These are phyloP conservation scores for Dujonia santamariae DNA, from an alignment of 1,139 yeast genomes.

Conservation along the genomic window DNA sequence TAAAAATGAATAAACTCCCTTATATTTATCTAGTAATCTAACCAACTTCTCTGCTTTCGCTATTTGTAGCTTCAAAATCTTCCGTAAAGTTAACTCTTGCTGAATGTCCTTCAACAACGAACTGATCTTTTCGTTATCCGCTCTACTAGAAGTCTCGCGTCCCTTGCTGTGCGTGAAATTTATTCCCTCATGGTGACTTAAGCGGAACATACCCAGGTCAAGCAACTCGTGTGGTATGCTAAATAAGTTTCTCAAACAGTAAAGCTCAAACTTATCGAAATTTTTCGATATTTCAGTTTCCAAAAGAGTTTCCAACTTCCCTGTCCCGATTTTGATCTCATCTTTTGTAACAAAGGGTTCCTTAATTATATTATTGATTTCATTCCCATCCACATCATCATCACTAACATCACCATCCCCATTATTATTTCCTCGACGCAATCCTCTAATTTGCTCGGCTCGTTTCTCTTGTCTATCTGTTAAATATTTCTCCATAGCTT, in stretches of 20 bases:
- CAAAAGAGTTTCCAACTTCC: slow-evolving; percentile 71
- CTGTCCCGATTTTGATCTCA: slow-evolving; percentile 76
- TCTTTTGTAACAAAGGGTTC: slow-evolving; percentile 18
- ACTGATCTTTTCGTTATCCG: slow-evolving; percentile 35
- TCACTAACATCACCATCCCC: slow-evolving; percentile 20
- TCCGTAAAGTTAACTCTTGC: slow-evolving; percentile 43
- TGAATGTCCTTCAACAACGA: slow-evolving; percentile 41
- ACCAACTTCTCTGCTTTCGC: slow-evolving; percentile 35
- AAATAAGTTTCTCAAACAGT: slow-evolving; percentile 73
- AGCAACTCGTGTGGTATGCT: slow-evolving; percentile 69
- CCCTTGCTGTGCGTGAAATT: slow-evolving; percentile 20
- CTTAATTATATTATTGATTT: slow-evolving; percentile 8
- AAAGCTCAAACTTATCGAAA: slow-evolving; percentile 84
- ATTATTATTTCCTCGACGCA: slow-evolving; percentile 7
- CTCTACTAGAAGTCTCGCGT: slow-evolving; percentile 9
- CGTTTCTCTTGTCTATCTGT: slow-evolving; percentile 20
- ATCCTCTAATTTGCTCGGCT: slow-evolving; percentile 6
- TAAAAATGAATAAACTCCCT: slow-evolving; percentile 28
- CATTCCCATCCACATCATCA: slow-evolving; percentile 8
- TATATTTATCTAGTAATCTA: slow-evolving; percentile 28
- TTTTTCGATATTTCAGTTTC: slow-evolving; percentile 80
- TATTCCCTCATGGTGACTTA: slow-evolving; percentile 67
- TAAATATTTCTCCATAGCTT: slow-evolving; percentile 72
- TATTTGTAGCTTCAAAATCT: slow-evolving; percentile 38
- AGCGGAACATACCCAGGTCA: slow-evolving; percentile 61